Evolutionary conservation across 129 eudicot genomes (phyloP), one percentile per base, ranked within the genome.

Genomic region (Chrysanthemum seticuspe): DNA sequence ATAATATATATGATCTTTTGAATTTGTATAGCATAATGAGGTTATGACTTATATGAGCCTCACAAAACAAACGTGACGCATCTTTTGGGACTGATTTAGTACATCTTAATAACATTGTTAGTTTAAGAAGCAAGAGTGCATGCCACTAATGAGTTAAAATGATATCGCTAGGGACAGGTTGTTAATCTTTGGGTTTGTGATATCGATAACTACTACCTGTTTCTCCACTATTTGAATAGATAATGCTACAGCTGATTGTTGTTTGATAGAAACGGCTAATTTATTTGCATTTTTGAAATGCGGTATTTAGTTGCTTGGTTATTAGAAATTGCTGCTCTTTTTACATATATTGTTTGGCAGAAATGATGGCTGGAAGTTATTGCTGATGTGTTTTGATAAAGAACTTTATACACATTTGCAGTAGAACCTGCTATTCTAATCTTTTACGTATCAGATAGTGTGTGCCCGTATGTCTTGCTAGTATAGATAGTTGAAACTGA

Each of bases 321-420:
- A 71, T 48, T 21, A 58, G 62, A 61, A 14, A 53, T 47, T 18
- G 31, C 13, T 53, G 48, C 54, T 71, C 65, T 54, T 65, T 36
- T 65, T 36, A 3, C 18, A 55, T 23, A 7, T 6, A 40, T 7
- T 40, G 47, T 40, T 40, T 6, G 47, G 47, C 47, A 40, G 10
- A 40, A 10, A 40, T 40, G 47, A 40, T 40, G 47, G 10, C 10
- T 7, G 47, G 47, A 40, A 40, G 47, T 44, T 19, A 14, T 51
- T 64, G 50, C 55, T 56, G 74, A 68, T 44, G 50, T 62, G 16
- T 70, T 34, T 50, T 55, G 78, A 54, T 65, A 31, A 54, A n/a
- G 8, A 36, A 65, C n/a, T n/a, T 21, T 57, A 7, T 72, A 21
- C 19, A 68, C 54, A 5, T 60, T 31, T 27, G 62, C 29, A 6